Conservation (phyloP, 2,329 filamentous ascomycete species). For the Calonectria ilicicola region DNA sequence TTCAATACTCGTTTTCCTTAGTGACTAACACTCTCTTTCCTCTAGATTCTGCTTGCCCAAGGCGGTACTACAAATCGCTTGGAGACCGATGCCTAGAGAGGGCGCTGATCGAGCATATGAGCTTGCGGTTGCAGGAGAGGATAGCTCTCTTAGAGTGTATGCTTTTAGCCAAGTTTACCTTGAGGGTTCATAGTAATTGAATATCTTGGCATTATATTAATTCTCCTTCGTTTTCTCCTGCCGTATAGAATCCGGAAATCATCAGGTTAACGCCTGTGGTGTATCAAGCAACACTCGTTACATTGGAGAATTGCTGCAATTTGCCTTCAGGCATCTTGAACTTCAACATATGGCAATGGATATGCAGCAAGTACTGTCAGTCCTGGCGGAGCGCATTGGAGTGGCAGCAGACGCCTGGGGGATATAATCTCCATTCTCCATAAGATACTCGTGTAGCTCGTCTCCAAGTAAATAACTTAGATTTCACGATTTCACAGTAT, state of each 20-base stretch:
- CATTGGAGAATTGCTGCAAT: not conserved
- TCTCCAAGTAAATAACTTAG: too few relatives aligned
- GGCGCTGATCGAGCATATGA: conserved; percentile 48
- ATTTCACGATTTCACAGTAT: too few relatives aligned
- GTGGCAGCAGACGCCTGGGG: too few relatives aligned
- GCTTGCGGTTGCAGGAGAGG: conserved; percentile 69
- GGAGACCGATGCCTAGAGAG: conserved; percentile 65
- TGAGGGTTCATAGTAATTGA: conserved; percentile 32
- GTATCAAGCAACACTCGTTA: not conserved
- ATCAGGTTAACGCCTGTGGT: not conserved
- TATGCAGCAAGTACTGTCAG: not conserved
- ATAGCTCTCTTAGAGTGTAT: conserved; percentile 71
- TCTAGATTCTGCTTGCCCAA: conserved; percentile 64
- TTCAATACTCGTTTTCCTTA: too few relatives aligned
- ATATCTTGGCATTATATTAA: not conserved
- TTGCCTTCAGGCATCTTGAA: not conserved
- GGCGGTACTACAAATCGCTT: conserved; percentile 75
- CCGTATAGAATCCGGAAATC: not conserved
- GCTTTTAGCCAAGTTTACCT: conserved; percentile 50
- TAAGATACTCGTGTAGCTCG: too few relatives aligned
- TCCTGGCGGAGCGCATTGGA: too few relatives aligned
- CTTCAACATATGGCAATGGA: not conserved
- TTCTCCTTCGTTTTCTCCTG: not conserved
- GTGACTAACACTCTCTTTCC: not conserved
- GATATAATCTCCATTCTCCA: too few relatives aligned